Conservation (phyloP, 2,329 filamentous ascomycete genomes). For the Diplodia sapinea region DNA sequence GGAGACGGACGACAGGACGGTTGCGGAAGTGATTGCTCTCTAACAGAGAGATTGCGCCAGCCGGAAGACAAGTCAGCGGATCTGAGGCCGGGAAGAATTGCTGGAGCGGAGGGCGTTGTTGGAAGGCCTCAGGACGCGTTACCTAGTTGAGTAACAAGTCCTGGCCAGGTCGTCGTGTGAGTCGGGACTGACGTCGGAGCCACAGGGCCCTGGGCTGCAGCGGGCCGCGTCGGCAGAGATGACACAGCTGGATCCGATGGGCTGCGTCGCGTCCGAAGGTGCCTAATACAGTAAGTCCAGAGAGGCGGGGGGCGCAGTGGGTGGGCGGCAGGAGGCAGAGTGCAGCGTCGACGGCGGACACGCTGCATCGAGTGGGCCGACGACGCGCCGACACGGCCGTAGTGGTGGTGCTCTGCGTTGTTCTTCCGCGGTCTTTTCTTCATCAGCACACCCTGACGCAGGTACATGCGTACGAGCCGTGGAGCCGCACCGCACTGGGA, state of each 20-base stretch:
- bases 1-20: not conserved
- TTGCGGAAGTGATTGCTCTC: not conserved
- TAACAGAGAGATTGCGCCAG: constrained; percentile 1
- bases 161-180: not conserved
- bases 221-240: constrained; percentile 20
- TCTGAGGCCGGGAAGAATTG: not conserved
- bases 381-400: constrained; percentile 24
- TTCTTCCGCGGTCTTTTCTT: constrained; percentile 15
- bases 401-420: not conserved
- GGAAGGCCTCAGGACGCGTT: constrained; percentile 5
- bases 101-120: not conserved
- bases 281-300: not conserved
- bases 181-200: constrained; percentile 13
- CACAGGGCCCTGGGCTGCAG: constrained; percentile 7
- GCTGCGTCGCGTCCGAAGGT: not conserved
- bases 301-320: not conserved
- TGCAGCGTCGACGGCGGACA: not conserved
- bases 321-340: not conserved
- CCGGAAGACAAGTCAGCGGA: not conserved
- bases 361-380: not conserved
- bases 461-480: constrained; percentile 7
- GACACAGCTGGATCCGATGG: not conserved
- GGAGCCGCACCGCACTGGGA: constrained; percentile 9
- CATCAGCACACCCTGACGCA: not conserved
- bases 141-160: not conserved